Evolutionary conservation across 2,329 filamentous ascomycete genomes (phyloP), one percentile per base, ranked within the genome.

Genomic region (Neonectria coccinea): DNA sequence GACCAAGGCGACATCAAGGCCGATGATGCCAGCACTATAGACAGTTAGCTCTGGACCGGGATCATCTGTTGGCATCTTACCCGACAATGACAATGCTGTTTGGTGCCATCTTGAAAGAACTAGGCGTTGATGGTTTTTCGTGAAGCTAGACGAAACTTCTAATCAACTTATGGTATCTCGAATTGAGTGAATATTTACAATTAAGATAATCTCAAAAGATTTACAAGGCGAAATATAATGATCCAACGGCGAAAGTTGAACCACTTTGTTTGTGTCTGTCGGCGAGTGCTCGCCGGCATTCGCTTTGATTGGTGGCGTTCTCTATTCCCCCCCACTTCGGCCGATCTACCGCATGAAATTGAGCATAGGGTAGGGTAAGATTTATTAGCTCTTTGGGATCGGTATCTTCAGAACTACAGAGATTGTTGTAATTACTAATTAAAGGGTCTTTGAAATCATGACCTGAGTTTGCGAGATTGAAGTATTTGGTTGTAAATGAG

Each of bases 1-100:
- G 10, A 78, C 76, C 12, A 79, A 66, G 25, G 79, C 79, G 1
- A 80, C 78, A 52, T 81, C 75, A 6, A 81, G 74, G 56, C 79
- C 79, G 44, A 80, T 79, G 56, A 81, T 78, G 51, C 79, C 79
- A 1, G 77, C 79, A 5, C 79, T 79, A 31, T 33, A 7, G 45
- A 14, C 53, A 11, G 12, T 31, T 53, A 50, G 22, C 22, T 25
- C 22, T 25, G 22, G 22, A 25, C 22, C 22, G 22, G 22, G 22
- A 25, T 25, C 4, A 25, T 25, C 5, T 3, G 22, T 4, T 4
- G 22, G 22, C 4, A 25, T 25, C 25, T 41, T 45, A 60, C 58
- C 58, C 58, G 31, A 60, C 51, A 22, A 60, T 55, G 29, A 55
- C 42, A 25, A 60, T 60, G 31, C 51, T 55, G 18, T 55, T 51